Base-by-base conservation (phyloP, 176 grass and related monocot genomes). In the Aegilops umbellulata region DNA sequence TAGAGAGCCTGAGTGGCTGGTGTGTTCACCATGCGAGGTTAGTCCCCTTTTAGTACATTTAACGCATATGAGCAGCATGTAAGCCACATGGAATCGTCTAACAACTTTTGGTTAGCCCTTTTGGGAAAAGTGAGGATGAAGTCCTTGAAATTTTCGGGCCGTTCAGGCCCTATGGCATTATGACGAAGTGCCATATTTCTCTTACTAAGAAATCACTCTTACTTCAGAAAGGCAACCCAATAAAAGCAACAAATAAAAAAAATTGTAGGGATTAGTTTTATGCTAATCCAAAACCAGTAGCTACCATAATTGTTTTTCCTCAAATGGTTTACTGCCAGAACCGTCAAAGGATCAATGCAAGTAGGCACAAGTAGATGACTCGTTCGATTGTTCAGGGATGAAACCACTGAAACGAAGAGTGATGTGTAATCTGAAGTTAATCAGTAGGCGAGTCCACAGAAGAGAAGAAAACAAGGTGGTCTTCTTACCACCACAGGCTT, bases 401-500 rank as follows among this genome's bases (percentile, higher is more conserved):
- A 23, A 64, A 26, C 10, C 70, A 34, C 7, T 1, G 13, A 3
- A 42, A 65, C 24, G 17, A 22, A 3, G 10, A 74, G 20, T 17
- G 26, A 7, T 47, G 58, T 12, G 58, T 12, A 76, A 47, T 51
- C 2, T 17, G 20, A 65, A 47, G 20, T 25, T 25, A 27, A 74
- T 84, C 25, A 34, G 80, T 29, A 34, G 83, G 25, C 1, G 69
- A 29, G 8, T 66, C 0, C 22, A 79, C 9, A 22, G 53, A 46
- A 74, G 10, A 22, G 31, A 66, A 76, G 35, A 53, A 32, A 81
- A n/a, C 10, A 26, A 34, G 85, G 79, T 11, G 31, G n/a, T 26
- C 94, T 92, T 91, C 94, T 92, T 91, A 99, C 97, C 97, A 97
- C 97, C 97, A 99, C 42, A 99, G 89, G 76, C 90, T 77, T 8